phyloP scores from a whole-genome alignment of 139 green algal species.

The Chlorella sp. region DNA sequence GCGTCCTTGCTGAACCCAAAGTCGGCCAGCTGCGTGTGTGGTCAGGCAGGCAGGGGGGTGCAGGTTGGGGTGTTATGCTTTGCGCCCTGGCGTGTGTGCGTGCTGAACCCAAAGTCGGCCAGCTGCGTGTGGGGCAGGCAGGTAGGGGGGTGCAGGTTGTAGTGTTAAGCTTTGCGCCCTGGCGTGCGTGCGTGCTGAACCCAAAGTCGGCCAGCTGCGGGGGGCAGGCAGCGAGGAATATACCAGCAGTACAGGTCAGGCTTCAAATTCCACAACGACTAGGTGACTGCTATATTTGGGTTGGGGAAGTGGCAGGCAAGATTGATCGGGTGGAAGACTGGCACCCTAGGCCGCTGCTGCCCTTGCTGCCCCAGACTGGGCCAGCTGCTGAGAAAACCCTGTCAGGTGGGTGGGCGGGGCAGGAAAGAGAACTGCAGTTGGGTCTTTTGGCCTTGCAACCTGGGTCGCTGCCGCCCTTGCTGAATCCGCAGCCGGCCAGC shows the following conservation, averaged over 20 bases:
- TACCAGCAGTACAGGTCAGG: too few species aligned
- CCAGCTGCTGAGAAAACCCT: constrained; percentile 53
- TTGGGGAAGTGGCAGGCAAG: too few species aligned
- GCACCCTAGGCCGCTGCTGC: constrained; percentile 79
- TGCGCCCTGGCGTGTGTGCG: too few species aligned
- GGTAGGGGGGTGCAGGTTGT: too few species aligned
- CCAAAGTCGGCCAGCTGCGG: constrained; percentile 78
- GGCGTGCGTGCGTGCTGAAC: constrained; percentile 76
- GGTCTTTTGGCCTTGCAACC: not conserved
- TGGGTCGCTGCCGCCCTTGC: too few species aligned
- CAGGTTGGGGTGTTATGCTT: too few species aligned
- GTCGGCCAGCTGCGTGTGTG: constrained; percentile 57
- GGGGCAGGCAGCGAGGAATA: too few species aligned
- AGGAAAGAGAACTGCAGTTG: not conserved
- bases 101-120: constrained; percentile 71
- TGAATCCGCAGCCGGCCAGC: not conserved
- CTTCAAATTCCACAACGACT: too few species aligned
- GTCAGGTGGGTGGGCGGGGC: constrained; percentile 54
- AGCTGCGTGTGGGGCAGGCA: constrained; percentile 38
- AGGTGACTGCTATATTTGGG: too few species aligned
- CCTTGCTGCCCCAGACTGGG: constrained; percentile 75
- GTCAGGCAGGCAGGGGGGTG: too few species aligned
- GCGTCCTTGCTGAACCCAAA: constrained; percentile 81
- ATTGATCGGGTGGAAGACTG: too few species aligned
- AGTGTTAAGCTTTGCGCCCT: too few species aligned